Base-by-base conservation (phyloP, 129 eudicot species). In the Centrapalus pauciflorus region DNA sequence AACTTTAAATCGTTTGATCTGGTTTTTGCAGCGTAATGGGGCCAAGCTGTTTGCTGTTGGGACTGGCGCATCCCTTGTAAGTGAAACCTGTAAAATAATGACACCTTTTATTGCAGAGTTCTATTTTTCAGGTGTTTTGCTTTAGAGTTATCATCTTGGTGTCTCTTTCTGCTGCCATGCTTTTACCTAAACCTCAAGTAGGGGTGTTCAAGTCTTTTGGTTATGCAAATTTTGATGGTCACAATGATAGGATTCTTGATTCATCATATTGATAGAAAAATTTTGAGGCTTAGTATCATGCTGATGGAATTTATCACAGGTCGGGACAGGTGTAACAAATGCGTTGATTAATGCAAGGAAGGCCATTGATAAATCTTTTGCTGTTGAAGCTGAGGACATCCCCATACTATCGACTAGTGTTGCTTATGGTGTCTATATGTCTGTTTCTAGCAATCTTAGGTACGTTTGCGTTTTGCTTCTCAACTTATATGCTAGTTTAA, bases 391-490 rank as follows among this genome's bases (percentile, higher is more conserved):
- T 7, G 96, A 88, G 61, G 93, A 88, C 56, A 32, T 89, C 29
- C 98, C 98, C 17, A 51, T 91, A 25, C 50, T 88, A 26, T 49
- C 95, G 6, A 91, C 95, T 13, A 88, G 95, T 71, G 73, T 61
- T 10, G 98, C 95, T 40, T 91, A 91, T 67, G 98, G 98, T 74
- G 98, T 91, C 52, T 91, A 91, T 59, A 83, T 91, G 95, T 40
- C 98, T 1, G 90, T 91, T 69, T 91, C 98, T 37, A 85, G 95
- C 76, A 91, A 91, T 73, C 96, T 91, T 49, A 84, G 98, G 98
- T 91, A 82, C 13, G 61, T n/a, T 74, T 35, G 14, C 28, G 37
- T 72, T 52, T 32, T 45, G 14, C 52, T 5, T 3, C 25, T 40
- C 4, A 21, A 40, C 19, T 10, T 5, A 32, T 61, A n/a, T 27